Conservation (phyloP, 2,329 filamentous ascomycete species). For the Thelonectria rubi region DNA sequence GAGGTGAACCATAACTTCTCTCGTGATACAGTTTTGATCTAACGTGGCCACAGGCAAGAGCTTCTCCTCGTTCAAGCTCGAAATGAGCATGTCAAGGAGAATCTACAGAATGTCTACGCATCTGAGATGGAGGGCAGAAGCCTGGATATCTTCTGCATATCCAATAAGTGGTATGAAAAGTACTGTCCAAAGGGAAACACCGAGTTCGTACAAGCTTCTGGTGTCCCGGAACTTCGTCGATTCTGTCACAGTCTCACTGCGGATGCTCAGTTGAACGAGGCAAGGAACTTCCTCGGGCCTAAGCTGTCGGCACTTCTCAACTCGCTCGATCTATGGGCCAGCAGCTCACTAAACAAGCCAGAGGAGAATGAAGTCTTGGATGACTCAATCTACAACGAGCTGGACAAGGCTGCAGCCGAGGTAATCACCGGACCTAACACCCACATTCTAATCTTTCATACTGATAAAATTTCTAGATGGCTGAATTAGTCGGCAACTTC, state of each 20-base stretch:
- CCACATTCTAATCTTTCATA: not conserved
- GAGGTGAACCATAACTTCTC: constrained; percentile 17
- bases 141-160: constrained; percentile 49
- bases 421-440: not conserved
- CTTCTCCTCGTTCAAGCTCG: constrained; percentile 44
- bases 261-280: constrained; percentile 44
- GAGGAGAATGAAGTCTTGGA: not conserved
- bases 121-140: constrained; percentile 32
- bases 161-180: constrained; percentile 47
- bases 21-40: not conserved
- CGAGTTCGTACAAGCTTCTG: constrained; percentile 42
- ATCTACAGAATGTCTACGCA: constrained; percentile 40
- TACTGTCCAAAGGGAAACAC: constrained; percentile 42
- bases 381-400: not conserved
- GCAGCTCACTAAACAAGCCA: constrained; percentile 13
- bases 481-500: not conserved
- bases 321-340: constrained; percentile 43
- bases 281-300: constrained; percentile 43
- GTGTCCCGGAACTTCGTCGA: constrained; percentile 45
- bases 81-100: constrained; percentile 42
- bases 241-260: constrained; percentile 48
- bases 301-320: constrained; percentile 41
- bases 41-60: constrained; percentile 33
- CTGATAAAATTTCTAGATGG: constrained; percentile 25
- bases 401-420: not conserved